Evolutionary conservation across 371 early-diverging fungal genomes (phyloP).

Genomic region (Zychaea mexicana): DNA sequence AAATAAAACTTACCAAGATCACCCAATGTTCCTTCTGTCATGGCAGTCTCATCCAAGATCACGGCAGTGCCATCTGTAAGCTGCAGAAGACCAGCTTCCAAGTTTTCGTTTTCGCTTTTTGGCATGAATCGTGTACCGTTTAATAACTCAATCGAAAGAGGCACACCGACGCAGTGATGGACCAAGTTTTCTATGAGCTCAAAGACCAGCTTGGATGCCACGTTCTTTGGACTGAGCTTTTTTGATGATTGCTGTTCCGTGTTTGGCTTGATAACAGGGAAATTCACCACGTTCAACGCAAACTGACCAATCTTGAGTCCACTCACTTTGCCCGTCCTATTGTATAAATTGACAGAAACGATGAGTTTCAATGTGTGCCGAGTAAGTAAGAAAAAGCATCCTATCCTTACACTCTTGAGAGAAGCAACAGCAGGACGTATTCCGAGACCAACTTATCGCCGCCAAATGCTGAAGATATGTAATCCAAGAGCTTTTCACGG

Average conservation of each 20-base stretch:
- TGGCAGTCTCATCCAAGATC: conserved; percentile 62
- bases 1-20: conserved; percentile 44
- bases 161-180: conserved; percentile 47
- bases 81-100: conserved; percentile 63
- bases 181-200: conserved; percentile 36
- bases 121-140: conserved; percentile 57
- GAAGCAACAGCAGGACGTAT: conserved; percentile 56
- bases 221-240: conserved; percentile 14
- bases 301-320: conserved; percentile 53
- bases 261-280: conserved; percentile 14
- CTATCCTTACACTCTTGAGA: conserved; percentile 64
- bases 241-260: conserved; percentile 4
- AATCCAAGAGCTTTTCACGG: conserved; percentile 50
- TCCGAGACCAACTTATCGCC: conserved; percentile 63
- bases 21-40: conserved; percentile 63
- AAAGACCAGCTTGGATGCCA: conserved; percentile 17
- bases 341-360: not conserved
- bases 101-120: conserved; percentile 47
- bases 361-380: not conserved
- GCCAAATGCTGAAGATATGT: conserved; percentile 49
- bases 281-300: conserved; percentile 43
- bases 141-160: conserved; percentile 51
- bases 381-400: not conserved
- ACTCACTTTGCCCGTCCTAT: conserved; percentile 36
- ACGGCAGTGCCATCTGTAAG: conserved; percentile 56